Evolutionary conservation across 192 early-diverging fungal genomes (phyloP).

Genomic region (Umbelopsis vinacea): DNA sequence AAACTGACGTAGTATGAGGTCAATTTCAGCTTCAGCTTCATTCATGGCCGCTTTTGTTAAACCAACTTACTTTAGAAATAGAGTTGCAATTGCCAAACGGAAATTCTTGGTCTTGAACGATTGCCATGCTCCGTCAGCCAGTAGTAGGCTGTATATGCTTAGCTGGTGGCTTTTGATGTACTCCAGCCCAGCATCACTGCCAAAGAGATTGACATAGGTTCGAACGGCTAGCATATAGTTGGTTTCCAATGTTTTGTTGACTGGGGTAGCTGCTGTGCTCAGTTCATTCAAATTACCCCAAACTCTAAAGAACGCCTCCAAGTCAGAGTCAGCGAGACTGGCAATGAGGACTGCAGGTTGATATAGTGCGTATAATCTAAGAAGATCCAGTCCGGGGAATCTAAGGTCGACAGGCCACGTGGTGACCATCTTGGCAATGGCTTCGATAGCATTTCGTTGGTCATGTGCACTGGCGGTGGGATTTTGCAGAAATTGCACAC

Average conservation of each 20-base stretch:
- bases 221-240: slow-evolving; percentile 82
- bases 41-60: not conserved
- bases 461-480: slow-evolving; percentile 1
- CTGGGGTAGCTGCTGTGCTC: slow-evolving; percentile 14
- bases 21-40: not conserved
- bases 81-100: slow-evolving; percentile 34
- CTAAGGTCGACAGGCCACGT: slow-evolving; percentile 71
- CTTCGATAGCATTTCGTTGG: not conserved
- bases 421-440: slow-evolving; percentile 21
- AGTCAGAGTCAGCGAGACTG: slow-evolving; percentile 48
- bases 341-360: slow-evolving; percentile 43
- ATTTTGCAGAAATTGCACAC: slow-evolving; percentile 29
- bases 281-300: not conserved
- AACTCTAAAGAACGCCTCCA: slow-evolving; percentile 44
- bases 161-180: slow-evolving; percentile 31
- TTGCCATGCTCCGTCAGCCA: slow-evolving; percentile 39
- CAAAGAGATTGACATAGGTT: slow-evolving; percentile 74
- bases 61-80: slow-evolving; percentile 32
- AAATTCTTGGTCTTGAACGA: slow-evolving; percentile 29
- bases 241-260: slow-evolving; percentile 56
- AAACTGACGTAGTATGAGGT: slow-evolving; percentile 37
- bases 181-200: slow-evolving; percentile 50
- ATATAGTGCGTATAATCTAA: slow-evolving; percentile 70
- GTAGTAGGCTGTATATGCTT: slow-evolving; percentile 32
- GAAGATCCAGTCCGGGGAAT: slow-evolving; percentile 86